Evolutionary conservation across 2,329 filamentous ascomycete species (phyloP).

Genomic region (Graphilbum ipis-grandicollis): DNA sequence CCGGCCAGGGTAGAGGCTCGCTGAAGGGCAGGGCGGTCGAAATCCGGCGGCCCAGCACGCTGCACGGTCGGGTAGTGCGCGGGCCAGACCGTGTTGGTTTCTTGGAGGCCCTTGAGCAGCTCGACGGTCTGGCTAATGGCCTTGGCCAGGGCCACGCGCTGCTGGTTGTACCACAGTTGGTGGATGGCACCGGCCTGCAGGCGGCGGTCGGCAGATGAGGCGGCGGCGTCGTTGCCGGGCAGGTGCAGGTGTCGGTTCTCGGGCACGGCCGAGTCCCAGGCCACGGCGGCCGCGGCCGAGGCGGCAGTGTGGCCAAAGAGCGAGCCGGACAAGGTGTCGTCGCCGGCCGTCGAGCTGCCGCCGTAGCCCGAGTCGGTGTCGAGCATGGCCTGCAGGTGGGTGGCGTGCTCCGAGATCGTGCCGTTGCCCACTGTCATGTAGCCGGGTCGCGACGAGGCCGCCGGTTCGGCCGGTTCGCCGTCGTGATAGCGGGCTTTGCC

Average conservation of each 20-base stretch:
- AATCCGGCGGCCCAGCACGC: slow-evolving; percentile 28
- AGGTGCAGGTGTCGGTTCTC: slow-evolving; percentile 24
- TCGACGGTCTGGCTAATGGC: slow-evolving; percentile 80
- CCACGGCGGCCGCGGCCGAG: not conserved
- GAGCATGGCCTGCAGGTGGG: slow-evolving; percentile 62
- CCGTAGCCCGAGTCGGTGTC: slow-evolving; percentile 88
- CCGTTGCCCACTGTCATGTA: slow-evolving; percentile 86
- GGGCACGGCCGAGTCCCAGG: slow-evolving; percentile 26
- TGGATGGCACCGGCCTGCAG: slow-evolving; percentile 69
- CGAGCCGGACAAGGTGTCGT: too few species aligned
- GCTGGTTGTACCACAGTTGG: slow-evolving; percentile 89
- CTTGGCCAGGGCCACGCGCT: slow-evolving; percentile 70
- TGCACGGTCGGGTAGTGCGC: slow-evolving; percentile 85
- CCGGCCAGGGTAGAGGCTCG: slow-evolving; percentile 45
- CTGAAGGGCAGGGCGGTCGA: slow-evolving; percentile 29
- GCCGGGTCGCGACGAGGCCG: slow-evolving; percentile 12
- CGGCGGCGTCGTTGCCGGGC: slow-evolving; percentile 12
- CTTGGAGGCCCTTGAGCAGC: slow-evolving; percentile 61
- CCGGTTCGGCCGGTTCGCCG: not conserved
- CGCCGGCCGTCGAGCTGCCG: slow-evolving; percentile 55
- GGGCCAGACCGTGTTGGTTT: slow-evolving; percentile 84
- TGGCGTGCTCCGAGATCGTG: slow-evolving; percentile 63
- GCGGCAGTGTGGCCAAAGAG: not conserved
- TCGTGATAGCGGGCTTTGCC: slow-evolving; percentile 24
- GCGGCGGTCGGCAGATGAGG: slow-evolving; percentile 43